phyloP scores from a whole-genome alignment of 345 rosid species.

The Camelina neglecta region DNA sequence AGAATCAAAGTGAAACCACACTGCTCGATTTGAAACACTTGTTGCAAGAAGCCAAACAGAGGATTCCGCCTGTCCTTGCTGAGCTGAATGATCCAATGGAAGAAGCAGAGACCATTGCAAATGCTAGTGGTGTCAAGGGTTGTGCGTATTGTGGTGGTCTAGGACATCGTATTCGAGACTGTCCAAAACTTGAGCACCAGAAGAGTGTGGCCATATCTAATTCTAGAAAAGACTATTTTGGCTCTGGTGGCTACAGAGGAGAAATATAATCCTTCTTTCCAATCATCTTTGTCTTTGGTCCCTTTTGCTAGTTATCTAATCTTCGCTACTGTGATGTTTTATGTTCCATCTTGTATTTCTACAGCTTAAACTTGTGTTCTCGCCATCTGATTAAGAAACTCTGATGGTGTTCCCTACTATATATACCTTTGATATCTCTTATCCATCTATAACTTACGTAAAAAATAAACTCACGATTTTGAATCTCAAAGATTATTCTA shows the following conservation, averaged over 20 bases:
- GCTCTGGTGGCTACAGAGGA: conserved; percentile 93
- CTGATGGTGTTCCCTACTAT: no score
- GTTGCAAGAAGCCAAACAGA: conserved; percentile 87
- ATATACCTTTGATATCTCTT: no score
- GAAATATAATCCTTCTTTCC: conserved; percentile 50
- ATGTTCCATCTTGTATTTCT: neutral
- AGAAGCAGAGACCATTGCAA: conserved; percentile 69
- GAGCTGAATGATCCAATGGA: conserved; percentile 91
- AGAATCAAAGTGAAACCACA: conserved; percentile 90
- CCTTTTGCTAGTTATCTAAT: conserved; percentile 11
- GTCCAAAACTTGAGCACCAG: conserved; percentile 92
- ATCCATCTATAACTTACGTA: no score
- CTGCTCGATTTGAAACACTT: conserved; percentile 88
- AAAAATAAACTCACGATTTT: no score
- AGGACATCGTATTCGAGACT: conserved; percentile 86
- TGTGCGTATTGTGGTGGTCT: conserved; percentile 97
- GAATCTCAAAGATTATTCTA: no score
- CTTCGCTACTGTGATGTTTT: conserved; percentile 13
- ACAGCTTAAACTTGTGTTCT: no score
- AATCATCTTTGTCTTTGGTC: neutral
- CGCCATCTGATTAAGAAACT: no score
- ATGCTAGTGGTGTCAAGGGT: conserved; percentile 86
- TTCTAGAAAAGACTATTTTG: conserved; percentile 83
- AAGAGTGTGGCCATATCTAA: conserved; percentile 79
- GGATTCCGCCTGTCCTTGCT: conserved; percentile 92